These are phyloP conservation scores for Ophiocordyceps camponoti-floridani DNA, from an alignment of 2,329 filamentous ascomycete species.

Conservation along the genomic window DNA sequence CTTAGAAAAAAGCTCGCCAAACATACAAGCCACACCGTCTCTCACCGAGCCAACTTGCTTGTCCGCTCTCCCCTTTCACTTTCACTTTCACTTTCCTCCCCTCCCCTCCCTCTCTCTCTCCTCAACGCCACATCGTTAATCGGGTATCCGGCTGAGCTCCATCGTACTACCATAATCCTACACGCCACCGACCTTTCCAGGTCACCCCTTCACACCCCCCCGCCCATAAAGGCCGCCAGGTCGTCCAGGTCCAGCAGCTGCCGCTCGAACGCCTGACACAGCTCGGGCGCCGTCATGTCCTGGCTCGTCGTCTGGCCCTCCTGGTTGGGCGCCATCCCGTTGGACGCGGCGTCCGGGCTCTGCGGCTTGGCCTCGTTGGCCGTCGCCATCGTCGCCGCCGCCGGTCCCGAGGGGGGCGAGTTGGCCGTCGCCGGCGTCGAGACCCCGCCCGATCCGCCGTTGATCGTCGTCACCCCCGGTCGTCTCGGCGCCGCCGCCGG, in stretches of 20 bases:
- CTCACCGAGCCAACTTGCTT: neutral
- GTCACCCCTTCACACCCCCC: conserved; percentile 27
- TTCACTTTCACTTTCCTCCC: neutral
- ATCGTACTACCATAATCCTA: too few relatives aligned
- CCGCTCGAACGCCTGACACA: conserved; percentile 40
- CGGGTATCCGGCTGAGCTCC: neutral
- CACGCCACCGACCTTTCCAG: neutral
- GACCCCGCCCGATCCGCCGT: conserved; percentile 32
- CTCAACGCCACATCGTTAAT: neutral
- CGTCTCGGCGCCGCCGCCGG: conserved; percentile 28
- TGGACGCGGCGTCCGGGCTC: conserved; percentile 14
- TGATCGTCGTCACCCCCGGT: conserved; percentile 39
- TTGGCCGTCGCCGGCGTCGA: conserved; percentile 26
- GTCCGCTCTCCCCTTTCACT: neutral
- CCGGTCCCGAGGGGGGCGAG: conserved; percentile 20
- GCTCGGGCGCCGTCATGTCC: conserved; percentile 40
- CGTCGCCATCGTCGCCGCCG: conserved; percentile 9
- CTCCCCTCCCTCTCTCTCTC: neutral
- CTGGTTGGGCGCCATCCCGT: conserved; percentile 12
- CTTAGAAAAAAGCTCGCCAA: too few relatives aligned
- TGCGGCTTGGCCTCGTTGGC: conserved; percentile 17
- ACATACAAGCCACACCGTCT: too few relatives aligned
- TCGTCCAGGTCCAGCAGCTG: conserved; percentile 43
- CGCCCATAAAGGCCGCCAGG: conserved; percentile 44
- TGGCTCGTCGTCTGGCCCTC: conserved; percentile 18